Base-by-base conservation (phyloP, 2,329 filamentous ascomycete genomes). In the Didymella lethalis region DNA sequence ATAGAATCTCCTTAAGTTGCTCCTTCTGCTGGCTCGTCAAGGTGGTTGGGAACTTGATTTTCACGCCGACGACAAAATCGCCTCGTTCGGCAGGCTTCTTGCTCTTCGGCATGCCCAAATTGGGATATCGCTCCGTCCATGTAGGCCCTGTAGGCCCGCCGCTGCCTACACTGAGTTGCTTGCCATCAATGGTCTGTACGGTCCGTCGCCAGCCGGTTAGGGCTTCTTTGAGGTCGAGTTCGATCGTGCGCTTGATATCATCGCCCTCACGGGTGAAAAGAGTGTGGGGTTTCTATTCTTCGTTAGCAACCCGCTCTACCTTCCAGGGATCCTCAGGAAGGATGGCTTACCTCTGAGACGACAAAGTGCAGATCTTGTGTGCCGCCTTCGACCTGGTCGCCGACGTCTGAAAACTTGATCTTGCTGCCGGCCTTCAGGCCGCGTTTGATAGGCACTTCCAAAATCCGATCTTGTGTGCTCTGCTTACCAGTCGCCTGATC, bases 341-440 rank as follows among this genome's bases (percentile, higher is more conserved):
- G 20, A 25, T 34, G 36, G 74, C 88, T 83, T 86, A 93, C 92
- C 89, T 97, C 94, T 78, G 93, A 90, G 23, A 99, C 86, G 58
- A 99, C 90, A 71, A 99, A 96, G 77, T 97, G 93, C 51, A 99
- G 79, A 78, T 99, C 95, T 77, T 99, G 95, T 59, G 93, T 91
- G 14, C 94, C 94, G 41, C 95, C 95, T 74, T 98, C 95, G 62
- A 97, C 93, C 77, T 98, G 93, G 78, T 99, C 95, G 11, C 95
- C 95, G n/a, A 99, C 93, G 41, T 94, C 93, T 73, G 91, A 91
- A 75, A 97, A 99, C 80, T 97, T 97, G 79, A 99, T 97, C 84
- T 98, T 99, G 73, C 92, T 96, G 29, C 95, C 95, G 69, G 96
- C 93, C 81, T 98, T 97, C 78, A 98, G 81, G 59, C 95, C 95